Evolutionary conservation across 768 basidiomycete species (phyloP), one percentile per base, ranked within the genome.

Genomic region (Plicaturopsis crispa): DNA sequence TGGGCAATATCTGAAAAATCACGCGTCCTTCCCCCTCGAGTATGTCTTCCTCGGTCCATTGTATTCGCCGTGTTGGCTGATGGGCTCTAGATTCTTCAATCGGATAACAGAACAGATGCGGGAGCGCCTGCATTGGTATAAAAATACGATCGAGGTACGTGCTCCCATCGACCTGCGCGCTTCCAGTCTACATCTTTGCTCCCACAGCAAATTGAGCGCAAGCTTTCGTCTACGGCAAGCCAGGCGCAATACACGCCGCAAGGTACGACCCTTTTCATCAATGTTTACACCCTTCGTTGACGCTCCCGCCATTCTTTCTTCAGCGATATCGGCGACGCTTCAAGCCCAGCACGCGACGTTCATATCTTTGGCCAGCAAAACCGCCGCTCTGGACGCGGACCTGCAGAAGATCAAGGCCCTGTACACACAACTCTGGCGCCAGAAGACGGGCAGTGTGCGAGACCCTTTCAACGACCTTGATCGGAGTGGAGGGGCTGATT

Each of bases 1-100:
- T 42, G 77, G 73, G 16, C 69, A 68, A 17, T 78, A 84, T 57
- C 62, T 88, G 36, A 87, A 84, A 52, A 82, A 82, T 35, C 76
- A 87, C 42, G 82, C 87, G 2, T 69, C 65, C n/a, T 91, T 89
- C 59, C 87, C 87, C 17, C 62, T 86, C 7, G 87, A 88, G 84
- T 88, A 48, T 33, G 30, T 31, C 24, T 54, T 2, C 53, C 13
- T 21, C 34, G 10, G 16, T 24, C 36, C n/a, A 10, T 26, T 24
- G 28, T 34, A 3, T 20, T 18, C 23, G 24, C 12, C 28, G 30
- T 18, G 6, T 12, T 6, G 4, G 14, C 1, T n/a, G n/a, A n/a
- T n/a, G n/a, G n/a, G n/a, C n/a, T n/a, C n/a, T 40, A 87, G 85
- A 49, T 86, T 78, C 59, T 88, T 89, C 61, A 69, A 64, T 18